These are phyloP conservation scores for Ettlia oleoabundans DNA, from an alignment of 139 green algal genomes.

Conservation along the genomic window DNA sequence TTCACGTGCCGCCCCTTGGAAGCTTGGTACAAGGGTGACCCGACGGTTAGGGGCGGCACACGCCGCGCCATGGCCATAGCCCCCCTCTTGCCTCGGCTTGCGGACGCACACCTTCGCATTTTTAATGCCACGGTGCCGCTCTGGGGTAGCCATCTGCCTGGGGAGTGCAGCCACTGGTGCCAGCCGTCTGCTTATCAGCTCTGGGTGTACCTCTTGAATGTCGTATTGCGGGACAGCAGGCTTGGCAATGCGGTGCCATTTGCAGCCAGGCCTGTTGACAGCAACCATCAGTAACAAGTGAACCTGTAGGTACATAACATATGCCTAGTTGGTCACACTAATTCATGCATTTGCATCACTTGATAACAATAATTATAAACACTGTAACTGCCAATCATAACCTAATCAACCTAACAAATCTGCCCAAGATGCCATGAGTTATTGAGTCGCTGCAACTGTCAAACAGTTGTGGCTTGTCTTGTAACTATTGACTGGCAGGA, in stretches of 20 bases:
- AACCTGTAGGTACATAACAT: background rate
- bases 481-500: too few relatives aligned
- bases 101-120: constrained; percentile 20
- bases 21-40: background rate
- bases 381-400: too few relatives aligned
- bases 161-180: constrained; percentile 47
- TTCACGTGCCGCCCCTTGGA: background rate
- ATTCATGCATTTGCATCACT: too few relatives aligned
- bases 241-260: background rate
- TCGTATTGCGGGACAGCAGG: background rate
- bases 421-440: too few relatives aligned
- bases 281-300: background rate
- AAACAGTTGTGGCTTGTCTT: too few relatives aligned
- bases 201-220: constrained; percentile 39
- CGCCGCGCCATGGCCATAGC: constrained; percentile 6
- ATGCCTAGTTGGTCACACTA: too few relatives aligned
- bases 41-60: background rate
- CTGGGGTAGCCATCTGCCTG: constrained; percentile 23
- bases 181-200: constrained; percentile 45
- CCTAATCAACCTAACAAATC: too few relatives aligned
- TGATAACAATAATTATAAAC: too few relatives aligned
- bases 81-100: constrained; percentile 19
- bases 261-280: background rate
- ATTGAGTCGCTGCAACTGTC: too few relatives aligned
- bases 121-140: constrained; percentile 32